Base-by-base conservation (phyloP, 441 rosid species). In the Pelargonium citronellum region DNA sequence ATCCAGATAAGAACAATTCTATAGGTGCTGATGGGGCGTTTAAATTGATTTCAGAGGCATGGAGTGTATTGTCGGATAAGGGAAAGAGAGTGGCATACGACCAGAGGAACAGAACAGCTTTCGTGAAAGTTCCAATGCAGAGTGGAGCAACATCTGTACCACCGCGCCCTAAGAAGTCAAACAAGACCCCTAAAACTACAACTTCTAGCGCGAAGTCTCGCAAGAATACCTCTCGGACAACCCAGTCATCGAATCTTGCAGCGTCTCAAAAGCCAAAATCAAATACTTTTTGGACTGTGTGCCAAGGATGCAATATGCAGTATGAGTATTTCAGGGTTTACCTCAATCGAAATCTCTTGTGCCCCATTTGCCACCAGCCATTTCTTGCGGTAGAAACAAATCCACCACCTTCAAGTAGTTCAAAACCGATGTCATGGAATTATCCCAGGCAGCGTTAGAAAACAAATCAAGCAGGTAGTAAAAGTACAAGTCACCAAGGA, bases 1-100 rank as follows among this genome's bases (percentile, higher is more conserved):
- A 89, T 78, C 99, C 98, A n/a, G 97, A 95, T 78, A 95, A 92
- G 81, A 92, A 89, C 84, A 88, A 88, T 73, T 82, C 88, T 24
- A 74, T 79, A 7, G 96, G 96, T 7, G 90, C 95, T 16, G 95
- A 87, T 55, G 96, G 96, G 67, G 99, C 99, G 8, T 95, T 95
- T 73, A 86, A 87, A 75, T 80, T 92, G 73, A 79, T 95, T 70
- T 85, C 86, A 0, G 89, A 91, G 82, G 96, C 98, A 66, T 92
- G 92, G 98, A 82, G 79, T 82, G 75, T 88, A 72, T 73, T 95
- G 22, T 88, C 98, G 4, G 88, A 95, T 74, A 84, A 83, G 85
- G 75, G 69, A 43, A 86, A 71, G 82, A 88, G 89, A 81, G 39
- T 71, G 49, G 80, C 81, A 30, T 95, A 91, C 73, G 87, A 89